Base-by-base conservation (phyloP, 139 green algal species). In the Tetradesmus lagerheimii region DNA sequence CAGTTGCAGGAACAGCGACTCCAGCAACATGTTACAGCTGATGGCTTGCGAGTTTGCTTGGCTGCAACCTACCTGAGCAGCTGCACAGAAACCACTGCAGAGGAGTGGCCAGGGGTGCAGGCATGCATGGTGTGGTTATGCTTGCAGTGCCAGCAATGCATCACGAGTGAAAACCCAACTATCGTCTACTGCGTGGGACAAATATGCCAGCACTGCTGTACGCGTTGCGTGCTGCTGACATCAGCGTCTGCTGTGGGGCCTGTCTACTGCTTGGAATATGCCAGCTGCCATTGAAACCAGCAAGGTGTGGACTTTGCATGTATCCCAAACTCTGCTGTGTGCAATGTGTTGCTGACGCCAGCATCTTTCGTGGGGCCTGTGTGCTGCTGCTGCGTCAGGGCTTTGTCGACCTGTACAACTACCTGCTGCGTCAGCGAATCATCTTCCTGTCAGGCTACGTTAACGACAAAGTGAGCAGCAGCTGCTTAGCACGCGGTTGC, bases 351-450 rank as follows among this genome's bases (percentile, higher is more conserved):
- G 75, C 35, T 80, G n/a, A 80, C 0, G 29, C 34, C 31, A 47
- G 8, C 8, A 38, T 78, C 79, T 35, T 67, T 25, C 16, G 25
- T 35, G 35, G 23, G 35, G 62, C 45, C 0, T 80, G 12, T 39
- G 50, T 77, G 80, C 66, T 88, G 35, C 0, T 80, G 76, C 95
- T n/a, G n/a, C n/a, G n/a, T n/a, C n/a, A 97, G 95, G 93, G 93
- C 29, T 91, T 87, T n/a, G 93, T 96, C 41, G 97, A 99, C 92
- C 93, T 99, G 82, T 96, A 95, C 75, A 94, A 93, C 81, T 97
- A 98, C 93, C 91, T 99, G 15, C 89, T 98, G 31, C 89, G 92
- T 1, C 97, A 99, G 81, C 93, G 97, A 39, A 98, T 99, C 93
- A 96, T 99, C 62, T 99, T 99, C 91, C 62, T 99, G 2, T 94